Evolutionary conservation across 2,329 filamentous ascomycete genomes (phyloP).

Genomic region (Curvularia sp.): DNA sequence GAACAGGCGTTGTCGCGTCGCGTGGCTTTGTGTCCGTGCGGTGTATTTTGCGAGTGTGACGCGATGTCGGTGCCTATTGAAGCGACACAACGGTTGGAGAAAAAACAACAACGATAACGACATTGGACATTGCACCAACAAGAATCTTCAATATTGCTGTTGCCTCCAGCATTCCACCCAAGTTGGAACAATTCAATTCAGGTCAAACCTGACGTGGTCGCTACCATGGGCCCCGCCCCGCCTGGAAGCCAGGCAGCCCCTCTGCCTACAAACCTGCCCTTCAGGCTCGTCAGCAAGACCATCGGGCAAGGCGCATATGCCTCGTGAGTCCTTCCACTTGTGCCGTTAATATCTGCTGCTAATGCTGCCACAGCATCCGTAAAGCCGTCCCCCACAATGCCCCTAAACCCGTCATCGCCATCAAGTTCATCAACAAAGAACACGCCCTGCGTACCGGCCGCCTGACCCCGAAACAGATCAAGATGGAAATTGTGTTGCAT

Average conservation of each 20-base stretch:
- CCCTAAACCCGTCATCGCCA: constrained; percentile 82
- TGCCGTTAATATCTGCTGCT: background rate
- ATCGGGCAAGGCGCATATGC: constrained; percentile 97
- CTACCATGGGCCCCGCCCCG: constrained; percentile 35
- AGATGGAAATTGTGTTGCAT: constrained; percentile 91
- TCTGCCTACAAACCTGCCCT: constrained; percentile 83
- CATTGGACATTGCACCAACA: constrained; percentile 1
- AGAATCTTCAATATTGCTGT: background rate
- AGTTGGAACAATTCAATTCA: background rate
- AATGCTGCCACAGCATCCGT: constrained; percentile 65
- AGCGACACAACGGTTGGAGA: constrained; percentile 2
- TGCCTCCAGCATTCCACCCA: background rate
- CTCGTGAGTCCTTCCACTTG: constrained; percentile 62
- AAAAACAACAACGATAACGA: constrained; percentile 1
- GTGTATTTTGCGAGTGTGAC: constrained; percentile 10
- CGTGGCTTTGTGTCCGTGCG: constrained; percentile 11
- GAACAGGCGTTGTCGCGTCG: constrained; percentile 17
- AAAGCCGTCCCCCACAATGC: constrained; percentile 81
- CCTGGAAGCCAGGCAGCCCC: constrained; percentile 81
- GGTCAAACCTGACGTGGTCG: background rate
- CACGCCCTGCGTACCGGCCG: constrained; percentile 90
- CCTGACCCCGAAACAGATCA: constrained; percentile 85
- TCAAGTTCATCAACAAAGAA: constrained; percentile 98
- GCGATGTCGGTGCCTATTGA: constrained; percentile 9
- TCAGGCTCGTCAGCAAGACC: constrained; percentile 93